Conservation (phyloP, 495 filamentous ascomycete genomes). For the Usnea hakonensis region DNA sequence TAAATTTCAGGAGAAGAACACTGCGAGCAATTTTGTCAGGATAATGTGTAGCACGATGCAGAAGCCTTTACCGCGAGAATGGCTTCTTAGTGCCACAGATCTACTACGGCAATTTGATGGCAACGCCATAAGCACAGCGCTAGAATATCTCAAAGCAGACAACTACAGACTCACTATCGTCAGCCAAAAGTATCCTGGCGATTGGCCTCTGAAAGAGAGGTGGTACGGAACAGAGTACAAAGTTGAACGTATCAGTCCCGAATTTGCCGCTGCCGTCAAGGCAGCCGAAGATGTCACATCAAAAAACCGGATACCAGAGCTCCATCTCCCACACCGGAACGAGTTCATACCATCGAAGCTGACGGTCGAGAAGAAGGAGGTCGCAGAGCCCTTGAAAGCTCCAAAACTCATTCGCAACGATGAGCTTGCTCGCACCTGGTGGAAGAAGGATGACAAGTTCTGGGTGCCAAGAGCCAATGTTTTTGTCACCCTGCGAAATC, state of each 20-base stretch:
- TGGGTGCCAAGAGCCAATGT: conserved; percentile 96
- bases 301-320: conserved; percentile 52
- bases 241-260: conserved; percentile 68
- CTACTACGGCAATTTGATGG: conserved; percentile 73
- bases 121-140: conserved; percentile 62
- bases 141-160: conserved; percentile 71
- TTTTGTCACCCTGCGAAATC: conserved; percentile 70
- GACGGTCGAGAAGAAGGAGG: conserved; percentile 89
- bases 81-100: conserved; percentile 69
- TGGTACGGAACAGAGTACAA: conserved; percentile 98
- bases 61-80: conserved; percentile 73
- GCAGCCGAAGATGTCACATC: conserved; percentile 51
- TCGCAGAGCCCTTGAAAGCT: conserved; percentile 60
- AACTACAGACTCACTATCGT: conserved; percentile 82
- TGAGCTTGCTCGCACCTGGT: conserved; percentile 78
- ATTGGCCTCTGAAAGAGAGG: conserved; percentile 83
- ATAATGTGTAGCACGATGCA: conserved; percentile 80
- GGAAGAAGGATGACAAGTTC: conserved; percentile 97
- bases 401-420: conserved; percentile 88
- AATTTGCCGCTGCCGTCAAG: conserved; percentile 62
- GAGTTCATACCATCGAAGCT: conserved; percentile 93
- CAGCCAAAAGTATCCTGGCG: conserved; percentile 71
- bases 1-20: conserved; percentile 86
- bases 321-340: conserved; percentile 89
- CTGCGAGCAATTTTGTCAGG: conserved; percentile 80